Conservation (phyloP, 495 filamentous ascomycete species). For the Penicillium taxi region DNA sequence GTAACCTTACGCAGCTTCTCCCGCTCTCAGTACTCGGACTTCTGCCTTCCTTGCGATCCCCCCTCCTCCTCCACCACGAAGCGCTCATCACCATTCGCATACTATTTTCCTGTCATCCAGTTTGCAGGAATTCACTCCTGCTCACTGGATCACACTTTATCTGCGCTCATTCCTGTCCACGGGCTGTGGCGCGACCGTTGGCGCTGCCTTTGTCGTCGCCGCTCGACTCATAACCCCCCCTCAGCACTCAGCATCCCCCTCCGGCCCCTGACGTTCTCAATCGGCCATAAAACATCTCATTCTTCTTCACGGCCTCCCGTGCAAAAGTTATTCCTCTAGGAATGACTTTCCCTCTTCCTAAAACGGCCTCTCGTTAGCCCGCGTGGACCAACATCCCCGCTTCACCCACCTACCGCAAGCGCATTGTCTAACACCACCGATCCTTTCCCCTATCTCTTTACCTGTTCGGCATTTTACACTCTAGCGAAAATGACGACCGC, state of each 20-base stretch:
- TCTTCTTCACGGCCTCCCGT: conserved; percentile 20
- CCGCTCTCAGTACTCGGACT: conserved; percentile 15
- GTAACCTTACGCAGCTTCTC: no score
- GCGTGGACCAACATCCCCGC: conserved; percentile 43
- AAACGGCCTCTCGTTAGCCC: conserved; percentile 43
- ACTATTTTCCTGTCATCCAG: conserved; percentile 10
- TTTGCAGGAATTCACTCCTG: conserved; percentile 17
- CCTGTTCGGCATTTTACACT: conserved; percentile 7
- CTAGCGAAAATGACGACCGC: conserved; percentile 34
- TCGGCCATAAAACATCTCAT: conserved; percentile 15
- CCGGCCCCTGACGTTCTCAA: conserved; percentile 13
- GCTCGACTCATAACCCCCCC: conserved; percentile 29
- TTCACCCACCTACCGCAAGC: conserved; percentile 40
- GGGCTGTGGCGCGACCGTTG: conserved; percentile 30
- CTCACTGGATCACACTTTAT: conserved; percentile 15
- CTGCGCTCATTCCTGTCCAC: conserved; percentile 17
- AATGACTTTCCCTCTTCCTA: conserved; percentile 38
- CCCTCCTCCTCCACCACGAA: conserved; percentile 3
- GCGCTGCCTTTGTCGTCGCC: conserved; percentile 33
- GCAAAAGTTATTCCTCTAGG: conserved; percentile 32
- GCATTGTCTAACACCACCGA: conserved; percentile 24
- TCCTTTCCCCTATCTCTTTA: conserved; percentile 8
- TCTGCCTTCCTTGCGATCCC: conserved; percentile 15
- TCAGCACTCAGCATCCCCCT: conserved; percentile 25
- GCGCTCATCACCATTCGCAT: conserved; percentile 16